Evolutionary conservation across 2,329 filamentous ascomycete species (phyloP), one percentile per base, ranked within the genome.

Genomic region (Leptographium wingfieldii): DNA sequence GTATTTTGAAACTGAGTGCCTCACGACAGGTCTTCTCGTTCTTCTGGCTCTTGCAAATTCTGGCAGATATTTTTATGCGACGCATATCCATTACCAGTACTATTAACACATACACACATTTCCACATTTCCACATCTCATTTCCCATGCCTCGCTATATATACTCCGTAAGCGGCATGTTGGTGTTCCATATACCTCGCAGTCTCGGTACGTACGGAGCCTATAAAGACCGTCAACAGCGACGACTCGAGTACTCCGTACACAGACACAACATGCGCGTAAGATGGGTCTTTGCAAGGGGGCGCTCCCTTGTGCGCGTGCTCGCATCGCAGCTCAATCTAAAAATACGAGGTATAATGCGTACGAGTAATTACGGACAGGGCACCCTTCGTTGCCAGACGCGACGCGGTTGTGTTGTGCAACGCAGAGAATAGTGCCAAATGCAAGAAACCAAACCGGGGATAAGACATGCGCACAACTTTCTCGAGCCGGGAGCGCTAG

Each of bases 401-500:
- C 43, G 43, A 46, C 43, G 43, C 43, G 43, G 43, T 46, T 46
- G 43, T 46, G 43, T 46, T 46, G 43, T 19, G 43, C 43, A 19
- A 46, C 43, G 19, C 7, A 40, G 16, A 9, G 19, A 19, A 43
- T 43, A 43, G 14, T 43, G 19, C 16, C 5, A 4, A n/a, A 12
- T 46, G 52, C 52, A 54, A 16, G 19, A 46, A 46, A 5, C 16
- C 3, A 19, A 46, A 19, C 43, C 43, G 16, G 16, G 16, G 16
- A 46, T 43, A 6, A 46, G 43, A 46, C 19, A 46, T 46, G 25
- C 54, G n/a, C 22, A 55, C 54, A 46, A 56, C 54, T 25, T 25
- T 27, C 54, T 56, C 38, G 14, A 33, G 55, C 35, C 55, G 55
- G 55, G 55, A 56, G 55, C 55, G 55, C 40, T 56, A 56, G 55